Conservation (phyloP, 169 alveolate species). For the Eimeria maxima region DNA sequence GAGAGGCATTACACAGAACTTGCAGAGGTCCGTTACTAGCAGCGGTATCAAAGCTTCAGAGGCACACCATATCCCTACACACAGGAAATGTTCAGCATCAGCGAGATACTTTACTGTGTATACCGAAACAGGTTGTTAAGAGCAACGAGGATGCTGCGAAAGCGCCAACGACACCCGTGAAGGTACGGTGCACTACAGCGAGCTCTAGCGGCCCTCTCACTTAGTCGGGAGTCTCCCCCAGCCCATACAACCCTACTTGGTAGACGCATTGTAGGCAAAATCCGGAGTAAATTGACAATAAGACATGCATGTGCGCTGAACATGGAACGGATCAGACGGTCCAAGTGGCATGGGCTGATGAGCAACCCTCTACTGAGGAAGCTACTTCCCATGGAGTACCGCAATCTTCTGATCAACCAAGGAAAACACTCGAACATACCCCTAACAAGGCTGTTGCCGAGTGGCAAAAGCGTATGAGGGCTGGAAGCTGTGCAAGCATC, state of each 20-base stretch:
- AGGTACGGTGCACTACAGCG: slow-evolving; percentile 5
- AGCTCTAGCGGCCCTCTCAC: not conserved
- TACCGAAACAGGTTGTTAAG: slow-evolving; percentile 1
- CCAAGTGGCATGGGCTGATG: slow-evolving; percentile 7
- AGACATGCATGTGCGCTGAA: not conserved
- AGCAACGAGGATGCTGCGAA: not conserved
- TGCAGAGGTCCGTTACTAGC: slow-evolving; percentile 40
- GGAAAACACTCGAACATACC: not conserved
- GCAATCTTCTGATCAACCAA: not conserved
- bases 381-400: not conserved
- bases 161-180: not conserved
- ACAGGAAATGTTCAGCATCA: not conserved
- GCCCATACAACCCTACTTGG: not conserved
- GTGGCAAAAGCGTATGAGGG: slow-evolving; percentile 59
- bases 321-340: not conserved
- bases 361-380: not conserved
- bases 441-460: slow-evolving; percentile 44
- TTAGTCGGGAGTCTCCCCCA: not conserved
- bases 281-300: not conserved
- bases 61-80: not conserved
- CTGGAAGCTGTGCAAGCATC: slow-evolving; percentile 32
- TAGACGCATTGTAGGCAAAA: not conserved
- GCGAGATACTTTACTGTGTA: not conserved
- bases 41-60: not conserved
- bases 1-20: slow-evolving; percentile 64